These are phyloP conservation scores for Verticillium tricorpus DNA, from an alignment of 2,329 filamentous ascomycete species.

Conservation along the genomic window DNA sequence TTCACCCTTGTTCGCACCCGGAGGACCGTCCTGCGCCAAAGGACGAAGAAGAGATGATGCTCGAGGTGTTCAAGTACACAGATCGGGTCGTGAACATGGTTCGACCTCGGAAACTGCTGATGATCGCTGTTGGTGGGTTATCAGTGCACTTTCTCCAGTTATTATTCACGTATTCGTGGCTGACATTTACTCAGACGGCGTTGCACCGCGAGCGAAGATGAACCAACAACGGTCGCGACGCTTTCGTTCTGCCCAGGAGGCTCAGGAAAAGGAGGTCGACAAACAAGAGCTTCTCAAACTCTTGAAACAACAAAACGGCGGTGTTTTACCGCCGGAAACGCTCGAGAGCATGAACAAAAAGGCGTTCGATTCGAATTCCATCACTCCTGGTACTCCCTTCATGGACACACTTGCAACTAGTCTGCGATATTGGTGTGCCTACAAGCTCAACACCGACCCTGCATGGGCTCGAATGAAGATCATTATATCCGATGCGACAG, in stretches of 20 bases:
- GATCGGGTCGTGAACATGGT: conserved; percentile 99
- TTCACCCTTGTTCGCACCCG: conserved; percentile 96
- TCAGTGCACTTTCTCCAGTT: neutral
- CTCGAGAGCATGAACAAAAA: conserved; percentile 68
- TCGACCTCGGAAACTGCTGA: conserved; percentile 86
- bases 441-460: conserved; percentile 95
- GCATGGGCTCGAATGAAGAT: conserved; percentile 95
- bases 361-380: conserved; percentile 83
- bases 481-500: conserved; percentile 96
- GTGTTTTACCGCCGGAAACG: conserved; percentile 56
- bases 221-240: conserved; percentile 96
- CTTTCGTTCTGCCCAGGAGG: conserved; percentile 91
- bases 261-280: conserved; percentile 87
- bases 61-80: conserved; percentile 98
- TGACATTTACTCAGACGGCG: conserved; percentile 62
- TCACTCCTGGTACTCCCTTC: conserved; percentile 95
- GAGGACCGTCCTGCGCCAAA: conserved; percentile 87
- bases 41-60: conserved; percentile 99
- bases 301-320: conserved; percentile 72
- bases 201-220: conserved; percentile 98
- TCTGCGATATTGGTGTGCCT: conserved; percentile 93
- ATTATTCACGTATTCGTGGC: neutral
- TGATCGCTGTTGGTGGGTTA: conserved; percentile 87
- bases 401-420: conserved; percentile 93
- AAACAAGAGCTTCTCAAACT: conserved; percentile 84